Evolutionary conservation across 805 yeast species (phyloP).

Genomic region (Wickerhamomyces canadensis): DNA sequence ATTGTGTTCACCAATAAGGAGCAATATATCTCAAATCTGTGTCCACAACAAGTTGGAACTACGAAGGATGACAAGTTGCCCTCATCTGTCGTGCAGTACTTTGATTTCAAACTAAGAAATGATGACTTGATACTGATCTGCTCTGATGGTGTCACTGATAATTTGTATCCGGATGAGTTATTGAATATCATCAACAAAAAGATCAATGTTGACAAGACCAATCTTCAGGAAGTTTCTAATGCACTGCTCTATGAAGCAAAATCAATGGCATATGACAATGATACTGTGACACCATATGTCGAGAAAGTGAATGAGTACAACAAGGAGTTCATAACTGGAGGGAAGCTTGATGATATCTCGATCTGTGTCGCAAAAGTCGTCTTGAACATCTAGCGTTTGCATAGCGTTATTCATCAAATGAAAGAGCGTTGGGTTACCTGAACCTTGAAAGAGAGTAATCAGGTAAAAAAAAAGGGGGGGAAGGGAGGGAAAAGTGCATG

Average conservation of each 20-base stretch:
- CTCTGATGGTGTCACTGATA: slow-evolving; percentile 51
- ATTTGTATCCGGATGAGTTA: slow-evolving; percentile 44
- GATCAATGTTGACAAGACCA: slow-evolving; percentile 23
- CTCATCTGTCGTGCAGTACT: slow-evolving; percentile 42
- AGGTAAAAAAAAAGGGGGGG: not conserved
- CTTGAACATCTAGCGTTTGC: slow-evolving; percentile 8
- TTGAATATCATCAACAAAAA: slow-evolving; percentile 31
- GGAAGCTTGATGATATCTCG: slow-evolving; percentile 51
- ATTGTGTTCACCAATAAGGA: slow-evolving; percentile 39
- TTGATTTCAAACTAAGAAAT: slow-evolving; percentile 32
- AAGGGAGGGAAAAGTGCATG: not conserved
- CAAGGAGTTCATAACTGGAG: slow-evolving; percentile 37
- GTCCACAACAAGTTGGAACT: slow-evolving; percentile 54
- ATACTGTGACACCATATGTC: slow-evolving; percentile 48
- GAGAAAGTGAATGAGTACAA: slow-evolving; percentile 40
- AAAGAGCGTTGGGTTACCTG: too few species aligned
- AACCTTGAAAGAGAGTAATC: not conserved
- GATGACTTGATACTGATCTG: slow-evolving; percentile 42
- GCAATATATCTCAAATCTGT: slow-evolving; percentile 39
- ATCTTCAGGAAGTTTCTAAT: slow-evolving; percentile 35
- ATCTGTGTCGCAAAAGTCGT: slow-evolving; percentile 42
- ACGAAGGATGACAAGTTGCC: slow-evolving; percentile 38
- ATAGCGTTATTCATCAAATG: too few species aligned
- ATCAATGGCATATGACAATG: slow-evolving; percentile 46
- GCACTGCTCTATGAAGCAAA: slow-evolving; percentile 38